A percentile compares a stretch with the other conserved stretches of the same genome.
Evolutionary conservation across 768 basidiomycete species (phyloP).

Genomic region (Tylopilus balloui): DNA sequence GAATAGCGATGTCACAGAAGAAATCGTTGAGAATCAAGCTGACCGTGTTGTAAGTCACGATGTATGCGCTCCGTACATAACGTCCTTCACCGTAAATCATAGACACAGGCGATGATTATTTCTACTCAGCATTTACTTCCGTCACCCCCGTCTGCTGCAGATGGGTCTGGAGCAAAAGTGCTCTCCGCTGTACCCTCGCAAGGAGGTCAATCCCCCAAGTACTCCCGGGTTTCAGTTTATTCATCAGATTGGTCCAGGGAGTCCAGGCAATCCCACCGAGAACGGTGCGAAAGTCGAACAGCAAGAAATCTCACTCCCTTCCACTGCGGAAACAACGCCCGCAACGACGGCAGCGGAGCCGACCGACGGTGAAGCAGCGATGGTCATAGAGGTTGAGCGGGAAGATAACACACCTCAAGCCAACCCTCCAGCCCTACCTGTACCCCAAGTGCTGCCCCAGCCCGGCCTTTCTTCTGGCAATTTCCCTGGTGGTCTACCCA

Average conservation of each 20-base stretch:
- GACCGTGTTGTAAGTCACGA: constrained; percentile 47
- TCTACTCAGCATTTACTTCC: constrained; percentile 78
- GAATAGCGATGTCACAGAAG: constrained; percentile 65
- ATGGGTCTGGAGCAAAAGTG: constrained; percentile 24
- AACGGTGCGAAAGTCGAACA: constrained; percentile 32
- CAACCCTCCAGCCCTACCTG: constrained; percentile 26
- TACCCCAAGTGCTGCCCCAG: constrained; percentile 11
- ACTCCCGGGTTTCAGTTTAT: background rate
- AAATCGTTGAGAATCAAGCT: constrained; percentile 55
- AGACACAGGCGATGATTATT: constrained; percentile 91
- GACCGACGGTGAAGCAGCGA: constrained; percentile 30
- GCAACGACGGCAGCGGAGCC: constrained; percentile 22
- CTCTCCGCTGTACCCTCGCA: constrained; percentile 23
- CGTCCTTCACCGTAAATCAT: constrained; percentile 3
- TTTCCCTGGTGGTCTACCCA: constrained; percentile 44
- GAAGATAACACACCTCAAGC: constrained; percentile 34
- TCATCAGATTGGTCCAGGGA: constrained; percentile 14
- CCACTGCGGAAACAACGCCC: constrained; percentile 31
- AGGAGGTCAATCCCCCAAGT: constrained; percentile 18
- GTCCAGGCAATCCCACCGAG: constrained; percentile 20
- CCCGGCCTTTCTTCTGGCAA: constrained; percentile 27
- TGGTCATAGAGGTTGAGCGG: constrained; percentile 46
- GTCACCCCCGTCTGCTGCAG: constrained; percentile 31
- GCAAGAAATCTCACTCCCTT: constrained; percentile 32
- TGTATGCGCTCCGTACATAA: background rate